phyloP scores from a whole-genome alignment of 2,329 filamentous ascomycete genomes.

The Hymenoscyphus salicellus region DNA sequence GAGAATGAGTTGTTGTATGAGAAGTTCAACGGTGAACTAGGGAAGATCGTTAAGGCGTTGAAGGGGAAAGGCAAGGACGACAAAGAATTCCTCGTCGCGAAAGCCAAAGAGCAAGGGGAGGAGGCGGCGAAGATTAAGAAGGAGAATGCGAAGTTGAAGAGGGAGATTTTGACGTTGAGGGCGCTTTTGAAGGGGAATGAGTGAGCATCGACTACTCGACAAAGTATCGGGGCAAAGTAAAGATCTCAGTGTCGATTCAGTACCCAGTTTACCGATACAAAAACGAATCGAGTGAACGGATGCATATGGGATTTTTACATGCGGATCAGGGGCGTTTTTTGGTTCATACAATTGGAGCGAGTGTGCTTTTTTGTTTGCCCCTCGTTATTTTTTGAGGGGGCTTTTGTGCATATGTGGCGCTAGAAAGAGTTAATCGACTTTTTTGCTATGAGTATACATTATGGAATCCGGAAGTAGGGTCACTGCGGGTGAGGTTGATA shows the following conservation, averaged over 20 bases:
- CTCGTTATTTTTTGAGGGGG: neutral
- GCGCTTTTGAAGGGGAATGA: conserved; percentile 25
- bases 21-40: conserved; percentile 86
- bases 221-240: neutral
- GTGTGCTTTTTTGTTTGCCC: neutral
- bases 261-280: neutral
- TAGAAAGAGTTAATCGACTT: neutral
- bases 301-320: neutral
- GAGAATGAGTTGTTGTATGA: conserved; percentile 94
- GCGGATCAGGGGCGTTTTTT: neutral
- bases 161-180: conserved; percentile 62
- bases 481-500: neutral
- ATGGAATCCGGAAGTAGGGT: neutral
- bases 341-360: neutral
- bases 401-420: neutral
- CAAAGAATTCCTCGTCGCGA: conserved; percentile 71
- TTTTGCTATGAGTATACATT: neutral
- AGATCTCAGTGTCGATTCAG: neutral
- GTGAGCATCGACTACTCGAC: conserved; percentile 3
- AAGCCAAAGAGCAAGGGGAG: conserved; percentile 70
- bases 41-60: conserved; percentile 74
- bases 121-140: conserved; percentile 75
- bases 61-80: conserved; percentile 71
- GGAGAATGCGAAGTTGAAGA: conserved; percentile 79
- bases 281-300: neutral